A percentile compares a stretch with the other conserved stretches of the same genome.
These are phyloP conservation scores for Trametes cubensis DNA, from an alignment of 768 basidiomycete genomes.

Conservation along the genomic window DNA sequence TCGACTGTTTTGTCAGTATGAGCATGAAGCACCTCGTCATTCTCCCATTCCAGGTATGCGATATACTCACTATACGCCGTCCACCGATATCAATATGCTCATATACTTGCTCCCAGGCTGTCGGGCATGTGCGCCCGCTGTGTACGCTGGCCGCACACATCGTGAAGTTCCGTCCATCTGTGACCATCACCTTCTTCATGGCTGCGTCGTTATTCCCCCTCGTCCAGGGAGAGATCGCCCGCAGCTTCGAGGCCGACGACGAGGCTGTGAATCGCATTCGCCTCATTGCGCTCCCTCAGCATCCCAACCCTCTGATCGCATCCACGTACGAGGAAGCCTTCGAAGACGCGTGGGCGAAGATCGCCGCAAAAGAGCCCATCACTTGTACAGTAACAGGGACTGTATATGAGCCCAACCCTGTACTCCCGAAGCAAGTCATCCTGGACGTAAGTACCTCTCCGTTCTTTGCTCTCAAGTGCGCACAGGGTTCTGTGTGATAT, in stretches of 20 bases:
- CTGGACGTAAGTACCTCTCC: conserved; percentile 11
- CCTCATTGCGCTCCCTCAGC: conserved; percentile 14
- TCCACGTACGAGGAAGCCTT: conserved; percentile 1
- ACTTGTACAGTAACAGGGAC: conserved; percentile 10
- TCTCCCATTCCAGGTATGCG: conserved; percentile 1
- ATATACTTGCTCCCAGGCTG: too few relatives aligned
- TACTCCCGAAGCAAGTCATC: conserved; percentile 8
- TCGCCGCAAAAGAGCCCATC: background rate
- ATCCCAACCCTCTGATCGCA: background rate
- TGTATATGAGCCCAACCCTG: background rate
- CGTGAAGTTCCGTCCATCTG: background rate
- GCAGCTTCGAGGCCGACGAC: conserved; percentile 13
- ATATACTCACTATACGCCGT: too few relatives aligned
- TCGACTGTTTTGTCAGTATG: background rate
- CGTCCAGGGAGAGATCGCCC: conserved; percentile 3
- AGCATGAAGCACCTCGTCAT: conserved; percentile 2
- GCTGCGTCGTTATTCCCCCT: background rate
- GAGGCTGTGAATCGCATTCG: conserved; percentile 15
- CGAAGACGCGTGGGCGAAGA: background rate
- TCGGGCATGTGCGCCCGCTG: conserved; percentile 25
- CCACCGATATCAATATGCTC: too few relatives aligned
- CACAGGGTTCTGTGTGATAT: background rate
- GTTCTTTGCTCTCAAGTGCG: too few relatives aligned
- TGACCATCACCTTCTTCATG: conserved; percentile 9
- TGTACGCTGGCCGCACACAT: conserved; percentile 12